phyloP scores from a whole-genome alignment of 495 filamentous ascomycete species.

The Parmelia sp. region DNA sequence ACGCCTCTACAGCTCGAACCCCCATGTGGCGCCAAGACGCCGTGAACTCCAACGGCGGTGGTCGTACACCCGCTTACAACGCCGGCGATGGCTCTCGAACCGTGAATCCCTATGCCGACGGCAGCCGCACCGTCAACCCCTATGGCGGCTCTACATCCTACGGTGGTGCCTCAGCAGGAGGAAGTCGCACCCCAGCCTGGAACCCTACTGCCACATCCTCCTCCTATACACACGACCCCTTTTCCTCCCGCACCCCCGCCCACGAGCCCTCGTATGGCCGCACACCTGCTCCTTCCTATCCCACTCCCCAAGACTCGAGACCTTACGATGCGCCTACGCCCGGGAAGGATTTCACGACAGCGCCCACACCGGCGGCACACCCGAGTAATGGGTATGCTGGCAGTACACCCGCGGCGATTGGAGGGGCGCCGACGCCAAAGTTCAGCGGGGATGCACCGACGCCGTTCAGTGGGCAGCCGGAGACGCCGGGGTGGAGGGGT shows the following conservation, averaged over 20 bases:
- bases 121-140: conserved; percentile 55
- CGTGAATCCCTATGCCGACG: conserved; percentile 68
- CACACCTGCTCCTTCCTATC: conserved; percentile 61
- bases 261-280: conserved; percentile 37
- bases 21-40: conserved; percentile 33
- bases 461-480: conserved; percentile 68
- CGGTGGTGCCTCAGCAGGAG: conserved; percentile 34
- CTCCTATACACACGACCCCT: conserved; percentile 26
- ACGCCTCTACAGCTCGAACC: conserved; percentile 27
- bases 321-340: conserved; percentile 74
- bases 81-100: conserved; percentile 54
- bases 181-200: conserved; percentile 46
- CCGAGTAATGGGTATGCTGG: conserved; percentile 27
- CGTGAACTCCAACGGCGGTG: conserved; percentile 36
- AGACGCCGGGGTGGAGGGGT: conserved; percentile 51
- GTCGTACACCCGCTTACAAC: conserved; percentile 63
- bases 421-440: conserved; percentile 75
- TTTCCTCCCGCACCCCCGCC: conserved; percentile 50
- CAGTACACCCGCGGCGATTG: conserved; percentile 65
- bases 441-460: conserved; percentile 57
- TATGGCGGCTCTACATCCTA: conserved; percentile 46
- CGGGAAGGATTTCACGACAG: conserved; percentile 53
- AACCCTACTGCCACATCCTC: conserved; percentile 35
- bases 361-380: conserved; percentile 39
- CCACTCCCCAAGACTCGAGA: conserved; percentile 44